Evolutionary conservation across 2,329 filamentous ascomycete genomes (phyloP).

Genomic region (Neonectria sp.): DNA sequence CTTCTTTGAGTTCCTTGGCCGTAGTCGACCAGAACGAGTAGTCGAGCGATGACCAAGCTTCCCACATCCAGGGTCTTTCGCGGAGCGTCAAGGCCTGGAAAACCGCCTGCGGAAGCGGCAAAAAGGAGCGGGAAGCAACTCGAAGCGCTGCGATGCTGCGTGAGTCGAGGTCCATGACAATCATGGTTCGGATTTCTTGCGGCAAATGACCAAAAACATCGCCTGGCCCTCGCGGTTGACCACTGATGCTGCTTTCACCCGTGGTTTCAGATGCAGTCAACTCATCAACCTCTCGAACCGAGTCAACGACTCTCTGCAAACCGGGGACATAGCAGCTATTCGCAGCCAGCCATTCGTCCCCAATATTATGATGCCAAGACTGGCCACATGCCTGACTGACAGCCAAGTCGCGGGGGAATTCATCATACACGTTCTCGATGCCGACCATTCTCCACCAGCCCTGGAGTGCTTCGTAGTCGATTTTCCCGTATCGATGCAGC

Average conservation of each 20-base stretch:
- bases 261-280: background rate
- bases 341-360: slow-evolving; percentile 38
- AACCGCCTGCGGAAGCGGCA: slow-evolving; percentile 21
- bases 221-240: background rate
- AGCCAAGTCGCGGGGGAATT: slow-evolving; percentile 27
- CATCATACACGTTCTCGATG: slow-evolving; percentile 27
- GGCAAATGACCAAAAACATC: slow-evolving; percentile 33
- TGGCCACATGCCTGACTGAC: slow-evolving; percentile 8
- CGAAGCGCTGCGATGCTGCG: slow-evolving; percentile 33
- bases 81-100: slow-evolving; percentile 26
- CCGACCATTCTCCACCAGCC: slow-evolving; percentile 20
- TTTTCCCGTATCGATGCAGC: slow-evolving; percentile 19
- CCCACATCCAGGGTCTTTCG: slow-evolving; percentile 36
- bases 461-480: slow-evolving; percentile 38
- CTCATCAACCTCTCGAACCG: background rate
- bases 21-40: slow-evolving; percentile 38
- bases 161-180: slow-evolving; percentile 27
- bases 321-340: slow-evolving; percentile 41
- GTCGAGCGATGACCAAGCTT: slow-evolving; percentile 34
- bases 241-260: background rate
- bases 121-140: slow-evolving; percentile 32
- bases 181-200: slow-evolving; percentile 26
- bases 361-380: slow-evolving; percentile 32
- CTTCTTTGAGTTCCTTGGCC: slow-evolving; percentile 4
- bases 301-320: slow-evolving; percentile 16